Conservation (phyloP, 2,329 filamentous ascomycete species). For the Phoma herbarum region DNA sequence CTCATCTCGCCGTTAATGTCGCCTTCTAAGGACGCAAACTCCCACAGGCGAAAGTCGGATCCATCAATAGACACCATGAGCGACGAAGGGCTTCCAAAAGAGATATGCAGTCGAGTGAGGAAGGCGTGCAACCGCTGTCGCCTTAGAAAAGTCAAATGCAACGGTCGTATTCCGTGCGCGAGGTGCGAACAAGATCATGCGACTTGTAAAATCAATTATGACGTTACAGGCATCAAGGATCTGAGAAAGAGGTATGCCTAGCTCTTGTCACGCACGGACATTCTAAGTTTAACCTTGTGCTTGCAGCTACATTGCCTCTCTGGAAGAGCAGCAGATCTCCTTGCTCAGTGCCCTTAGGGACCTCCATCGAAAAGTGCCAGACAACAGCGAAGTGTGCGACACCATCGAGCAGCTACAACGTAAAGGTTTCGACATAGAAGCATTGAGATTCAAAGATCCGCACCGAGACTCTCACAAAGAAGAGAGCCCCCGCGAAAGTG, state of each 20-base stretch:
- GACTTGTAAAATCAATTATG: neutral
- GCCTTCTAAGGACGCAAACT: neutral
- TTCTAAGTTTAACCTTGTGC: neutral
- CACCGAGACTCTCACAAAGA: neutral
- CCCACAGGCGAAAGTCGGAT: neutral
- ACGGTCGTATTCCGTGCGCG: neutral
- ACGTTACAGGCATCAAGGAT: neutral
- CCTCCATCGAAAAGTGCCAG: neutral
- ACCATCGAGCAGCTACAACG: neutral
- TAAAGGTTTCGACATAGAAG: neutral
- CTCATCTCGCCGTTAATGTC: neutral
- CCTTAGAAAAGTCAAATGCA: neutral
- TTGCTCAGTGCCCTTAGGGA: neutral
- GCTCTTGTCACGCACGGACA: too few species aligned
- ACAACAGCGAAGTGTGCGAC: neutral
- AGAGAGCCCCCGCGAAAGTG: neutral
- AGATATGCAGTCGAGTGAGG: neutral
- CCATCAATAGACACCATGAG: neutral
- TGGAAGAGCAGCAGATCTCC: neutral
- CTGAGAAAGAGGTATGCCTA: neutral
- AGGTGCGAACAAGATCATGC: slow-evolving; percentile 1
- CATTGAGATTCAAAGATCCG: neutral
- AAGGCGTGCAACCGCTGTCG: neutral
- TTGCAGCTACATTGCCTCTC: neutral
- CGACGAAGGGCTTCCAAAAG: neutral